Evolutionary conservation across 2,329 filamentous ascomycete genomes (phyloP).

Genomic region (Aureobasidium sp.): DNA sequence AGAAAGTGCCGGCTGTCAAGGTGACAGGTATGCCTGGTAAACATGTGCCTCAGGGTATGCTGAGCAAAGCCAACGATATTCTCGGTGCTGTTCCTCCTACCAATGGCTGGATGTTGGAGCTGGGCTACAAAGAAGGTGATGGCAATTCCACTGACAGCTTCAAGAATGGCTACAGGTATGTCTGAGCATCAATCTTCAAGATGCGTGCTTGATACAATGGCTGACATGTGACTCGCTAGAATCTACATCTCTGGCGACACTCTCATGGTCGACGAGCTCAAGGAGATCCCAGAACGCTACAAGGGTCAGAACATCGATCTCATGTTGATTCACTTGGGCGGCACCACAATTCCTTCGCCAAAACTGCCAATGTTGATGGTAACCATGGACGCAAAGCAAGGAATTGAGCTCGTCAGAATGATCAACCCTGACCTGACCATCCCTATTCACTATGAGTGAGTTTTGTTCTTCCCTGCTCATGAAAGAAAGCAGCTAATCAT

Average conservation of each 20-base stretch:
- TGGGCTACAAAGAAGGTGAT: slow-evolving; percentile 40
- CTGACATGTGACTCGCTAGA: slow-evolving; percentile 17
- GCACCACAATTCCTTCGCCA: slow-evolving; percentile 57
- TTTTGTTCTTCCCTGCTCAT: not conserved
- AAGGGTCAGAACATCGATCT: slow-evolving; percentile 51
- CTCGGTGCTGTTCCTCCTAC: slow-evolving; percentile 53
- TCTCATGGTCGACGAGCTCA: slow-evolving; percentile 54
- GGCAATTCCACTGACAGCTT: slow-evolving; percentile 25
- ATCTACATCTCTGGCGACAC: slow-evolving; percentile 65
- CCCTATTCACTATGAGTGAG: slow-evolving; percentile 54
- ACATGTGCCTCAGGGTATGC: slow-evolving; percentile 46
- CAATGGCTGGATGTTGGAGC: slow-evolving; percentile 60
- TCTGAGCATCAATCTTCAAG: not conserved
- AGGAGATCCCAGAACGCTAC: slow-evolving; percentile 52
- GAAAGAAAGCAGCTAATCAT: not conserved
- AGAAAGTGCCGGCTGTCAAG: slow-evolving; percentile 40
- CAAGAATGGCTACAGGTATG: slow-evolving; percentile 41
- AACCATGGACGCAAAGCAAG: slow-evolving; percentile 61
- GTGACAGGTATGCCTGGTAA: slow-evolving; percentile 59
- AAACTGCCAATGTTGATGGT: slow-evolving; percentile 56
- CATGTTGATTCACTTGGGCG: slow-evolving; percentile 60
- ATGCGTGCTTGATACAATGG: not conserved
- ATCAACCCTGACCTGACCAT: slow-evolving; percentile 56
- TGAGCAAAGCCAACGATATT: slow-evolving; percentile 41
- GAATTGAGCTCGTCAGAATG: slow-evolving; percentile 52